Percentiles rank a stretch among this genome's conserved stretches.
phyloP scores from a whole-genome alignment of 2,329 filamentous ascomycete species.

The Nemania bipapillata region DNA sequence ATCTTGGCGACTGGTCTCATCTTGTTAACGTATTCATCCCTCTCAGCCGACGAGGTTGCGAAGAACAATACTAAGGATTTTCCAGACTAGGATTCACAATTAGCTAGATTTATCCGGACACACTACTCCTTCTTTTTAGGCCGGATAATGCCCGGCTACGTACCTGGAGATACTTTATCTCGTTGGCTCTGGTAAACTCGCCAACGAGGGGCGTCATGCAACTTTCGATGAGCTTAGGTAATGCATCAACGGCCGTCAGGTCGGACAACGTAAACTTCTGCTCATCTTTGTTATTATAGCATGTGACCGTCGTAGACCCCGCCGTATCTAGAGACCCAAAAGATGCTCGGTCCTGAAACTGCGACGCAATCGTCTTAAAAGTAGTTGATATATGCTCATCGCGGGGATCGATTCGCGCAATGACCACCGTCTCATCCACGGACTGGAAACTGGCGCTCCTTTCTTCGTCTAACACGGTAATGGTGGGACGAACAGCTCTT shows the following conservation, averaged over 20 bases:
- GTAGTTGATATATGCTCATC: slow-evolving; percentile 48
- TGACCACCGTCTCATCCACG: slow-evolving; percentile 56
- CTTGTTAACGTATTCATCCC: slow-evolving; percentile 51
- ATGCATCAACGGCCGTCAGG: slow-evolving; percentile 48
- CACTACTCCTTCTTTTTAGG: background rate
- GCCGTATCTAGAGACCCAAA: slow-evolving; percentile 53
- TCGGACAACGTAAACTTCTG: slow-evolving; percentile 52
- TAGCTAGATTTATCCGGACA: background rate
- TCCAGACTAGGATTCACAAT: slow-evolving; percentile 47
- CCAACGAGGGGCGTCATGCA: slow-evolving; percentile 57
- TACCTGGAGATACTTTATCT: slow-evolving; percentile 57
- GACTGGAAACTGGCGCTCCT: slow-evolving; percentile 50
- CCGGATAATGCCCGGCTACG: slow-evolving; percentile 12
- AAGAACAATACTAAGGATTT: slow-evolving; percentile 57
- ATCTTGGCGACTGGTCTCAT: slow-evolving; percentile 58
- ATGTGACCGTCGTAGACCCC: slow-evolving; percentile 46
- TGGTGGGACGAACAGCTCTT: slow-evolving; percentile 44
- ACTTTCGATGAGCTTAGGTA: slow-evolving; percentile 54
- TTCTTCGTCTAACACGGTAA: slow-evolving; percentile 43
- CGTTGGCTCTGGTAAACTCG: slow-evolving; percentile 59
- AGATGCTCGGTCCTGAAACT: slow-evolving; percentile 56
- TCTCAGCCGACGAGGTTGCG: slow-evolving; percentile 46
- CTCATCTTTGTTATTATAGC: slow-evolving; percentile 57
- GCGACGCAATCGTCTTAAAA: slow-evolving; percentile 52
- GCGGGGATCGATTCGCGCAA: slow-evolving; percentile 53